A percentile compares a stretch with the other conserved stretches of the same genome.
Conservation (phyloP, 805 yeast genomes). For the Monosporozyma solicola region DNA sequence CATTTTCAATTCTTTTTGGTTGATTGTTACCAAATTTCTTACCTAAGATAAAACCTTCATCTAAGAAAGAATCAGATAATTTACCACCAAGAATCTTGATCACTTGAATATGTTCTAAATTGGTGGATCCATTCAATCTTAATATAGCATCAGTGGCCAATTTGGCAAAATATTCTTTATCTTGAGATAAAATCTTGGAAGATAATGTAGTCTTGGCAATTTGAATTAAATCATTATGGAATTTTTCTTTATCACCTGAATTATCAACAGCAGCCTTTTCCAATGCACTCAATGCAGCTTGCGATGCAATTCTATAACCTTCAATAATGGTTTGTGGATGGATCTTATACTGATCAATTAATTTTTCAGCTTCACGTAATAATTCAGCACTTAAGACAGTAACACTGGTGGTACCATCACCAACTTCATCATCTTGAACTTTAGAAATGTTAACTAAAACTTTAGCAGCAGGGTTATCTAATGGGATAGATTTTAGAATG, state of each 20-base stretch:
- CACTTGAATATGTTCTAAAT: slow-evolving; percentile 86
- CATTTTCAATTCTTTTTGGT: slow-evolving; percentile 76
- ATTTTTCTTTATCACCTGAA: slow-evolving; percentile 45
- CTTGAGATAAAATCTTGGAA: slow-evolving; percentile 90
- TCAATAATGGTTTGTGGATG: slow-evolving; percentile 97
- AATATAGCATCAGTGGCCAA: slow-evolving; percentile 92
- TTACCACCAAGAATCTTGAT: slow-evolving; percentile 92
- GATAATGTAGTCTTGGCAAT: slow-evolving; percentile 92
- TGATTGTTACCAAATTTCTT: slow-evolving; percentile 92
- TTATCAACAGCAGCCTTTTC: slow-evolving; percentile 70
- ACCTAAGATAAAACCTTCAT: slow-evolving; percentile 89
- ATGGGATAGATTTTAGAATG: slow-evolving; percentile 83
- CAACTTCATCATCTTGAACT: slow-evolving; percentile 97
- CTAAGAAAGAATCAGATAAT: slow-evolving; percentile 82
- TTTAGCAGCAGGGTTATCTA: slow-evolving; percentile 96
- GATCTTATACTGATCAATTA: slow-evolving; percentile 75
- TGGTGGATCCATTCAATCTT: slow-evolving; percentile 77
- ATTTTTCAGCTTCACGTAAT: slow-evolving; percentile 86
- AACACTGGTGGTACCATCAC: slow-evolving; percentile 97
- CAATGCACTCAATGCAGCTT: slow-evolving; percentile 77
- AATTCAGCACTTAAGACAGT: slow-evolving; percentile 87
- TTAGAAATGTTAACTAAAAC: slow-evolving; percentile 89
- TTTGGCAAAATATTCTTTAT: slow-evolving; percentile 78
- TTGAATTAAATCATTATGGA: slow-evolving; percentile 68
- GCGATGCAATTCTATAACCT: slow-evolving; percentile 84